Evolutionary conservation across 2,329 filamentous ascomycete genomes (phyloP), one percentile per base, ranked within the genome.

Genomic region (Colletotrichum spinosum): DNA sequence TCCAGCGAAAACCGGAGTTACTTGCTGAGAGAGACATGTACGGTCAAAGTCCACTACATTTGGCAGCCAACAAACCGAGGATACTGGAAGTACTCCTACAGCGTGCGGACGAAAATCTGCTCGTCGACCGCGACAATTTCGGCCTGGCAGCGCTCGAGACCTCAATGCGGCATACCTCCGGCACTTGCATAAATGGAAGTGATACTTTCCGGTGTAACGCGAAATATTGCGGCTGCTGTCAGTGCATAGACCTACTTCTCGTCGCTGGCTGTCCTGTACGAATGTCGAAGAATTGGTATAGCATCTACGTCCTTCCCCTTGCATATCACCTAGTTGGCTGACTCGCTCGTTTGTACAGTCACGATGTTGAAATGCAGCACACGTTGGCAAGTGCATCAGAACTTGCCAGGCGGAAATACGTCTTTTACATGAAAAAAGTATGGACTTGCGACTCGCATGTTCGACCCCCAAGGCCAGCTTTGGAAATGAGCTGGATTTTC

Each of bases 1-100:
- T 49, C 2, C 6, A 6, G 0, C n/a, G 44, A 0, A 11, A 8
- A 2, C 15, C 54, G 1, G 34, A 10, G 1, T 33, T 17, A 0
- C 9, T 56, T 9, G 13, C 15, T 2, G 54, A 56, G 9, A 34
- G n/a, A 9, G 44, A 56, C 12, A 11, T 13, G 0, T 56, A 56
- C 15, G 2, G 3, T 1, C 35, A 46, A 5, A 41, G 13, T 13
- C 54, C 54, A 4, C 15, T 56, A 15, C 54, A 56, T 8, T 15
- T 56, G 2, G 44, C 54, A 15, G 17, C 54, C n/a, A 6, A 4
- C 1, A 56, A 49, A 2, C 15, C 15, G 0, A 15, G 11, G 0
- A 41, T 49, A 15, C 34, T 56, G 5, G 7, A 0, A 9, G 3
- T 33, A 7, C 35, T 56, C 2, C 8, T 56, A 3, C 8, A 48